Base-by-base conservation (phyloP, 2,329 filamentous ascomycete genomes). In the Cladophialophora exuberans region DNA sequence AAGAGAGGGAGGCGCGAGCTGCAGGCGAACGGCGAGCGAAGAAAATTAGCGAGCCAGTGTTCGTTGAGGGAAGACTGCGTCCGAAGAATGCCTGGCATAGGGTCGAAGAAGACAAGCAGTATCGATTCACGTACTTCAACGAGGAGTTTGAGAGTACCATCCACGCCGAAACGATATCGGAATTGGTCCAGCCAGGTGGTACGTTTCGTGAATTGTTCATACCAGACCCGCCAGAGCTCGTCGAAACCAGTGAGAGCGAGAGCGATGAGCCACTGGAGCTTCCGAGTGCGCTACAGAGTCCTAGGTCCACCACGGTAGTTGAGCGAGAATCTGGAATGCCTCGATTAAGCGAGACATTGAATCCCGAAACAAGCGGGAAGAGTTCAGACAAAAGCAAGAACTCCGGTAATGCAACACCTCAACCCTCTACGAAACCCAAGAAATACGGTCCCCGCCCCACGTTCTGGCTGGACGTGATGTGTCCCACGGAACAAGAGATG, bases 71-170 rank as follows among this genome's bases (percentile, higher is more conserved):
- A 0, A 84, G 94, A 50, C 76, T 99, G 39, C 85, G 94, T 4
- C 91, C 92, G 2, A 84, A 89, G 33, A 83, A 82, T 63, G 83
- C 83, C 11, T 99, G 93, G 93, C 93, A 90, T 69, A 83, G 88
- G 33, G 85, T 89, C 49, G 89, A 94, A 61, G 92, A 96, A 57
- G 93, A 97, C 62, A 85, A 87, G 0, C 94, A 94, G 0, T 97
- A 95, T 70, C 84, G 94, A 22, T 99, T 97, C 70, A 97, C 94
- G 0, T 99, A 99, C 72, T 99, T 99, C 79, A 97, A 97, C 71
- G 94, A 97, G 69, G 90, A 96, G 60, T 90, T 97, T 52, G 88
- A 90, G 66, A 95, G 89, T 70, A 99, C 94, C 0, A 95, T 99
- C 59, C 94, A 99, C 72, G 94, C 91, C 57, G 90, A 96, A 71